Conservation (phyloP, 192 early-diverging fungal species). For the Coemansia sp. region DNA sequence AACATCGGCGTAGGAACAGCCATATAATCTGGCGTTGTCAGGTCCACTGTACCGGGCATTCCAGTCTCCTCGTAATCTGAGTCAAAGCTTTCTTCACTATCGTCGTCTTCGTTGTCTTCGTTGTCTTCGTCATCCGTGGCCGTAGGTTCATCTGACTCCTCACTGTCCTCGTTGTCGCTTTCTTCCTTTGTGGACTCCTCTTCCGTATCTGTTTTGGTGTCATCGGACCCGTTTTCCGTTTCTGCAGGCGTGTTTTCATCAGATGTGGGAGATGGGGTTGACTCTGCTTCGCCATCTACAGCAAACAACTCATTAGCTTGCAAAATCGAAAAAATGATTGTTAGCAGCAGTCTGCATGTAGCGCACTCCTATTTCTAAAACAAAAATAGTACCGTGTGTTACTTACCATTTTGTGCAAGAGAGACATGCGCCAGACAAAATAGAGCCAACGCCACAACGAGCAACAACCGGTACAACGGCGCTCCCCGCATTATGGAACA, state of each 20-base stretch:
- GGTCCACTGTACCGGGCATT: slow-evolving; percentile 18
- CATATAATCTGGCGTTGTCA: slow-evolving; percentile 34
- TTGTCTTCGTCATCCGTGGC: neutral
- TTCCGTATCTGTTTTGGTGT: neutral
- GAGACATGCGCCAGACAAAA: slow-evolving; percentile 26
- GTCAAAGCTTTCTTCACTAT: slow-evolving; percentile 27
- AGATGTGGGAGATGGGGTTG: neutral
- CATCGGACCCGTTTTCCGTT: neutral
- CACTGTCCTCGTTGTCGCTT: slow-evolving; percentile 1
- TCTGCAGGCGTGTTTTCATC: neutral
- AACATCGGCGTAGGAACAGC: slow-evolving; percentile 45
- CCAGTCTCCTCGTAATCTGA: slow-evolving; percentile 43
- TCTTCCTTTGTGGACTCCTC: no score
- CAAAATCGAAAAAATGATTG: neutral
- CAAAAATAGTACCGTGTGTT: neutral
- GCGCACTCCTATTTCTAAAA: neutral
- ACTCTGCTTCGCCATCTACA: neutral
- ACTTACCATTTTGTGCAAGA: slow-evolving; percentile 36
- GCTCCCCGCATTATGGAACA: slow-evolving; percentile 24
- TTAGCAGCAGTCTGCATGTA: neutral
- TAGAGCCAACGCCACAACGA: slow-evolving; percentile 29
- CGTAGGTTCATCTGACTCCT: no score
- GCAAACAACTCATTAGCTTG: neutral
- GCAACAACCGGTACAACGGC: slow-evolving; percentile 24
- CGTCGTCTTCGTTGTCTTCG: neutral